Percentiles rank a stretch among this genome's conserved stretches.
phyloP scores from a whole-genome alignment of 768 basidiomycete genomes.

The Roridomyces roridus region DNA sequence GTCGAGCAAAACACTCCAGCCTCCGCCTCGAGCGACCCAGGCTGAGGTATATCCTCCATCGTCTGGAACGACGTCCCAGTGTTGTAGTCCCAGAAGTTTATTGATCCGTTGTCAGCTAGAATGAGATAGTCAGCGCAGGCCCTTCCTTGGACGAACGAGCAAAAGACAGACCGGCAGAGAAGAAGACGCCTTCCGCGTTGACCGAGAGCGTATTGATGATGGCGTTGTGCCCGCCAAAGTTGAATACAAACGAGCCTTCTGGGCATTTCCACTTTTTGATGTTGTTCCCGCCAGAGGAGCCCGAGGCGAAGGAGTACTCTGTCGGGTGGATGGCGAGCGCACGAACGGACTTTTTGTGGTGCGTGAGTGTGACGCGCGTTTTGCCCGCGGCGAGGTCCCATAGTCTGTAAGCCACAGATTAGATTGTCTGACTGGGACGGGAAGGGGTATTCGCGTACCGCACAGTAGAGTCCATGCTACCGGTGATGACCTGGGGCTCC shows the following conservation, averaged over 20 bases:
- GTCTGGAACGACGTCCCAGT: conserved; percentile 96
- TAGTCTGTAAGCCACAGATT: conserved; percentile 51
- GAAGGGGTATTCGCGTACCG: conserved; percentile 54
- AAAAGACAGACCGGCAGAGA: conserved; percentile 84
- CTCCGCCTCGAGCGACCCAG: conserved; percentile 97
- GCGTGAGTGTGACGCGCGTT: conserved; percentile 95
- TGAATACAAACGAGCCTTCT: conserved; percentile 94
- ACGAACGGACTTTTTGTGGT: conserved; percentile 98
- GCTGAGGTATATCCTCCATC: conserved; percentile 92
- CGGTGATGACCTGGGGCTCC: conserved; percentile 98
- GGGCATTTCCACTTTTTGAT: conserved; percentile 99
- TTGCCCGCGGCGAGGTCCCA: conserved; percentile 99
- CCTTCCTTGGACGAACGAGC: background rate
- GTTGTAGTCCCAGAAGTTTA: conserved; percentile 94
- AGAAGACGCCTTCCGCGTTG: conserved; percentile 95
- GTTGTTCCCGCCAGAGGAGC: conserved; percentile 98
- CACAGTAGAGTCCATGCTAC: conserved; percentile 97
- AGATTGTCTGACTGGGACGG: conserved; percentile 8
- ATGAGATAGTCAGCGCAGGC: background rate
- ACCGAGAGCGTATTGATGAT: conserved; percentile 97
- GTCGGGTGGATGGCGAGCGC: conserved; percentile 94
- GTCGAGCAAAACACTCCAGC: conserved; percentile 97
- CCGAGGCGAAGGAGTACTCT: conserved; percentile 95
- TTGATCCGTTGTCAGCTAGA: conserved; percentile 91
- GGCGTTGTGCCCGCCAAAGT: conserved; percentile 94